These are phyloP conservation scores for Mycena galericulata DNA, from an alignment of 768 basidiomycete species.

Conservation along the genomic window DNA sequence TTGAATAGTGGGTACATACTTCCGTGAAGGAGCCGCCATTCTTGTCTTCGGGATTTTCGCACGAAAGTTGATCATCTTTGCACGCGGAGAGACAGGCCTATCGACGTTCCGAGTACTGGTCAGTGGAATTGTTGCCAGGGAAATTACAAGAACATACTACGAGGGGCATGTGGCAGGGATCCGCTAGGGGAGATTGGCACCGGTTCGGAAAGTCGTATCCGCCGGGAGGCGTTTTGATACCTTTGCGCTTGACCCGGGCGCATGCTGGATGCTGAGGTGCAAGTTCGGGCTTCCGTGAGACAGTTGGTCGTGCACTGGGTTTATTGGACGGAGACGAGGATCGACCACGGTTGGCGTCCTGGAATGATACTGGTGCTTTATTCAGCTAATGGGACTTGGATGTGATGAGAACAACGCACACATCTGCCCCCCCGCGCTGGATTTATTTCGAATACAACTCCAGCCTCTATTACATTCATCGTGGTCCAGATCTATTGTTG, in stretches of 20 bases:
- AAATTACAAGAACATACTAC: conserved; percentile 10
- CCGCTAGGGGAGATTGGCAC: conserved; percentile 3
- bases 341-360: not conserved
- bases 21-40: conserved; percentile 20
- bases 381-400: not conserved
- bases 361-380: not conserved
- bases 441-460: not conserved
- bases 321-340: not conserved
- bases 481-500: conserved; percentile 16
- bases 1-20: not conserved
- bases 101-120: not conserved
- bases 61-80: conserved; percentile 6
- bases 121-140: not conserved
- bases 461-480: conserved; percentile 1
- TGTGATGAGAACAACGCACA: not conserved
- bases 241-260: not conserved
- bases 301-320: not conserved
- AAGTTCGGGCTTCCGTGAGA: conserved; percentile 5
- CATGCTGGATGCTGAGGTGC: not conserved
- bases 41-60: not conserved
- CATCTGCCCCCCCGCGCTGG: not conserved
- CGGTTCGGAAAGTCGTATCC: not conserved
- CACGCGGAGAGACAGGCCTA: conserved; percentile 21
- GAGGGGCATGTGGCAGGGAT: not conserved
- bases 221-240: conserved; percentile 1